Evolutionary conservation across 2,329 filamentous ascomycete genomes (phyloP).

Genomic region (Colletotrichum higginsianum): DNA sequence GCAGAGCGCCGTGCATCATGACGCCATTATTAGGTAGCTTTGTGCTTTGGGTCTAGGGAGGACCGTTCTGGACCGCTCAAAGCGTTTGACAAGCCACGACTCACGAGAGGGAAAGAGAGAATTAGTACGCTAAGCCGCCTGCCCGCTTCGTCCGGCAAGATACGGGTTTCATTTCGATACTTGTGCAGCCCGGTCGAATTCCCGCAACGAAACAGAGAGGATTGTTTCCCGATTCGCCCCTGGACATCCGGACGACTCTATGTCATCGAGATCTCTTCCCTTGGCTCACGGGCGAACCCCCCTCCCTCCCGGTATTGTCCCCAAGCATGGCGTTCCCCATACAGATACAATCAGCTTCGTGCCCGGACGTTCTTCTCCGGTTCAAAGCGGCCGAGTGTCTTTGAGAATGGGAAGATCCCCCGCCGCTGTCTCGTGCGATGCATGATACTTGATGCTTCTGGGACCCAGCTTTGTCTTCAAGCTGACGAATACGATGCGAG

Average conservation of each 20-base stretch:
- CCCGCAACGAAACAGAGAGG: slow-evolving; percentile 28
- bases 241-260: slow-evolving; percentile 24
- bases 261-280: slow-evolving; percentile 40
- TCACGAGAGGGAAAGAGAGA: background rate
- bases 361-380: slow-evolving; percentile 39
- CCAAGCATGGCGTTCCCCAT: background rate
- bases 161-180: slow-evolving; percentile 33
- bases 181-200: slow-evolving; percentile 35
- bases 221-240: slow-evolving; percentile 40
- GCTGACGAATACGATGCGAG: slow-evolving; percentile 38
- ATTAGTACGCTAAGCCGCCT: slow-evolving; percentile 14
- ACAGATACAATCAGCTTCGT: slow-evolving; percentile 1
- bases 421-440: slow-evolving; percentile 25
- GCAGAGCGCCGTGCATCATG: slow-evolving; percentile 22
- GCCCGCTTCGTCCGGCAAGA: slow-evolving; percentile 31
- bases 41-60: slow-evolving; percentile 27
- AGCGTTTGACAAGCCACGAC: slow-evolving; percentile 15
- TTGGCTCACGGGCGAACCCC: slow-evolving; percentile 23
- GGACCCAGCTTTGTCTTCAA: slow-evolving; percentile 6
- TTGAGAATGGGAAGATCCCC: background rate
- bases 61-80: slow-evolving; percentile 40
- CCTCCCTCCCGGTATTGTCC: background rate
- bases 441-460: slow-evolving; percentile 13
- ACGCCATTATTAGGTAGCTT: slow-evolving; percentile 27
- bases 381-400: slow-evolving; percentile 17